Evolutionary conservation across 345 rosid genomes (phyloP).

Genomic region (Cardamine chenopodiifolia): DNA sequence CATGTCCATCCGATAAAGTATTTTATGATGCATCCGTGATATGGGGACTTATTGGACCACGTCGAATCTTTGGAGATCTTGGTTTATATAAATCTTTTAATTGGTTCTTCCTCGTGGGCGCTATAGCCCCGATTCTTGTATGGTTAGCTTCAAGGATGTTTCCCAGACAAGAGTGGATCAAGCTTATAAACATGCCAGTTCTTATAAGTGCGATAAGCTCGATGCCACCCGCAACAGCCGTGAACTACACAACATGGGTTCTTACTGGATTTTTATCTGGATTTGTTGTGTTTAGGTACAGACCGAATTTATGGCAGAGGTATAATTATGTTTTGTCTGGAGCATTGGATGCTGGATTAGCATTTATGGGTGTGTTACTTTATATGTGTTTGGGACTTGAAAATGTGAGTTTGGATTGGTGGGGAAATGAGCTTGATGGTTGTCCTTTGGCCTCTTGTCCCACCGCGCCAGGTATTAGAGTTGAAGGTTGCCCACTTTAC

Average conservation of each 20-base stretch:
- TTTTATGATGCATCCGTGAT: slow-evolving; percentile 95
- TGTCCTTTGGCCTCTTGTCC: slow-evolving; percentile 90
- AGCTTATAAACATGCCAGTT: slow-evolving; percentile 90
- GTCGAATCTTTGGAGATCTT: slow-evolving; percentile 86
- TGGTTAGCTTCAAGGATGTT: slow-evolving; percentile 80
- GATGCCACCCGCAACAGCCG: slow-evolving; percentile 99
- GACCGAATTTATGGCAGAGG: slow-evolving; percentile 77
- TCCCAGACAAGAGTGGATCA: slow-evolving; percentile 82
- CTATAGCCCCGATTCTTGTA: slow-evolving; percentile 73
- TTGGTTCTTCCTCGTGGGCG: slow-evolving; percentile 92
- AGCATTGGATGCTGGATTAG: slow-evolving; percentile 90
- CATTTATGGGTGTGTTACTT: slow-evolving; percentile 91
- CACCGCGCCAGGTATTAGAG: slow-evolving; percentile 61
- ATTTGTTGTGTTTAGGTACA: slow-evolving; percentile 72
- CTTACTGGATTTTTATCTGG: slow-evolving; percentile 82
- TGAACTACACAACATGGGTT: slow-evolving; percentile 93
- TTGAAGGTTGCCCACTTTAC: slow-evolving; percentile 84
- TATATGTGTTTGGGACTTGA: slow-evolving; percentile 85
- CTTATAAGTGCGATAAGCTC: slow-evolving; percentile 75
- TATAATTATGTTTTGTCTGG: slow-evolving; percentile 94
- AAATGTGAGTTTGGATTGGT: slow-evolving; percentile 72
- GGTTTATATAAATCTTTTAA: slow-evolving; percentile 74
- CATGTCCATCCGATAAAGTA: slow-evolving; percentile 84
- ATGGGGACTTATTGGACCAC: slow-evolving; percentile 93
- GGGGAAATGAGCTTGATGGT: slow-evolving; percentile 99